Evolutionary conservation across 176 grass and related monocot genomes (phyloP).

Genomic region (Phyllostachys edulis): DNA sequence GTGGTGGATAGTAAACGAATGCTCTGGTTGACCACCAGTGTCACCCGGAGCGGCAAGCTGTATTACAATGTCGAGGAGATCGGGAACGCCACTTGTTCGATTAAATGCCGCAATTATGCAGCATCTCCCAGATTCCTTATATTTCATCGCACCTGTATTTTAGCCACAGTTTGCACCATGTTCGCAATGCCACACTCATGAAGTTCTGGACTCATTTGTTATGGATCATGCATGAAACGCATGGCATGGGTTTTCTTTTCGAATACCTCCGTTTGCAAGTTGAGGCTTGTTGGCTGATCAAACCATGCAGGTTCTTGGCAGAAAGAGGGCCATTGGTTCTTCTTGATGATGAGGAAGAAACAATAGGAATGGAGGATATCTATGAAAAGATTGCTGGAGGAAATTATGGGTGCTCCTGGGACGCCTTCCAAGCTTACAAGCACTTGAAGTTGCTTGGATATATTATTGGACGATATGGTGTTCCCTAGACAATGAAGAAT

Average conservation of each 20-base stretch:
- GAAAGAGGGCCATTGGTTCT: slow-evolving; percentile 79
- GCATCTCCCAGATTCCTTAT: neutral
- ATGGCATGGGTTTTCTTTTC: neutral
- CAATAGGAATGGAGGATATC: slow-evolving; percentile 41
- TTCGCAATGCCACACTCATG: neutral
- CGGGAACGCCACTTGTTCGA: slow-evolving; percentile 46
- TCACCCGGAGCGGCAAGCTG: slow-evolving; percentile 52
- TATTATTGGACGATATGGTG: slow-evolving; percentile 62
- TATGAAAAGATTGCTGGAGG: slow-evolving; percentile 54
- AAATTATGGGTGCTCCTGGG: slow-evolving; percentile 52
- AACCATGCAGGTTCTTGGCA: slow-evolving; percentile 63
- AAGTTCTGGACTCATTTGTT: neutral
- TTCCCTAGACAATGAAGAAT: slow-evolving; percentile 67
- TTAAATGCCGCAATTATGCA: neutral
- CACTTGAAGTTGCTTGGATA: slow-evolving; percentile 90
- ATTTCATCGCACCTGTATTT: neutral
- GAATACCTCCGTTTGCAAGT: neutral
- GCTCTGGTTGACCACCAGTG: slow-evolving; percentile 70
- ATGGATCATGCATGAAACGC: too few relatives aligned
- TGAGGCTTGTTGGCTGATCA: slow-evolving; percentile 13
- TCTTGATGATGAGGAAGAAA: slow-evolving; percentile 36
- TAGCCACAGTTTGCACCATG: neutral
- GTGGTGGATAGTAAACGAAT: slow-evolving; percentile 74
- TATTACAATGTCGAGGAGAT: slow-evolving; percentile 91
- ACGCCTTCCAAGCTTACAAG: slow-evolving; percentile 69